phyloP scores from a whole-genome alignment of 1,284 basidiomycete species.

The Leccinum subrobustum region DNA sequence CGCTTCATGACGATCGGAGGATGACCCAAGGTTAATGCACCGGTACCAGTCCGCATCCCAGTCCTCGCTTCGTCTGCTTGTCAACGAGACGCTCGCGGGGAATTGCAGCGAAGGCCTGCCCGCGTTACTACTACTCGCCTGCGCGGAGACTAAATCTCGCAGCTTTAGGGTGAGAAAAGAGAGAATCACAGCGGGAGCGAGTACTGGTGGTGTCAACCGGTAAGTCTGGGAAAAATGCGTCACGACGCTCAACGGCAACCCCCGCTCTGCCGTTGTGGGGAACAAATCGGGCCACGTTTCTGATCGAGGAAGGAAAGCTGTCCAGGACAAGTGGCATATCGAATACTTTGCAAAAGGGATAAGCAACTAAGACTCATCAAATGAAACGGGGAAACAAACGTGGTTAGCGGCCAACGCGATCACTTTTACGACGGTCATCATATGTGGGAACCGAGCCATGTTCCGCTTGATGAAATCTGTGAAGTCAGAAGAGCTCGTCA shows the following conservation, averaged over 20 bases:
- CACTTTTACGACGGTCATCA: conserved; percentile 52
- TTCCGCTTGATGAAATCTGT: conserved; percentile 42
- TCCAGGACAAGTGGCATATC: conserved; percentile 55
- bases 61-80: conserved; percentile 37
- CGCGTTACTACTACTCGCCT: conserved; percentile 29
- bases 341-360: conserved; percentile 49
- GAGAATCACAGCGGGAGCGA: conserved; percentile 68
- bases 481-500: conserved; percentile 1
- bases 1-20: conserved; percentile 30
- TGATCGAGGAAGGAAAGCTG: conserved; percentile 47
- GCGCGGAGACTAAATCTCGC: conserved; percentile 33
- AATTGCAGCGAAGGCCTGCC: conserved; percentile 37
- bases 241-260: conserved; percentile 26
- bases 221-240: conserved; percentile 44
- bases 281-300: conserved; percentile 3
- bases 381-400: conserved; percentile 37
- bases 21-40: conserved; percentile 42
- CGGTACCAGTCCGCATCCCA: conserved; percentile 64
- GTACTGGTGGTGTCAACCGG: conserved; percentile 50
- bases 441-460: conserved; percentile 42
- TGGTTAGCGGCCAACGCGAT: conserved; percentile 66
- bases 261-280: conserved; percentile 15
- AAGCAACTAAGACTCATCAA: conserved; percentile 8
- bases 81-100: conserved; percentile 27
- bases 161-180: conserved; percentile 60